A percentile compares a stretch with the other conserved stretches of the same genome.
Evolutionary conservation across 129 eudicot species (phyloP).

Genomic region (Escallonia rubra): DNA sequence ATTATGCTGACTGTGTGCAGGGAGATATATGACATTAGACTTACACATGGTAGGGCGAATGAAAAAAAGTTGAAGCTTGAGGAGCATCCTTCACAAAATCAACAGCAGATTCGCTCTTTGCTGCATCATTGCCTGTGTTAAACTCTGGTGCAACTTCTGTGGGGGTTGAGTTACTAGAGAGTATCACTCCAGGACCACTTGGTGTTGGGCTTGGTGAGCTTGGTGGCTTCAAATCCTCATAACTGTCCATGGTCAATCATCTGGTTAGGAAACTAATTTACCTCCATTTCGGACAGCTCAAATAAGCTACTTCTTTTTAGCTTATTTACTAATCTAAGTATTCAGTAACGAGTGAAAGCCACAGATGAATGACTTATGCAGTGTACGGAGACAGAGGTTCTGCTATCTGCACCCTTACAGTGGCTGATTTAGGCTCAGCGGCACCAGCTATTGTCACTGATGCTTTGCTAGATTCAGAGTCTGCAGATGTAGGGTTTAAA

Average conservation of each 20-base stretch:
- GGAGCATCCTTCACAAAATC: slow-evolving; percentile 26
- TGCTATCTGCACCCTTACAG: slow-evolving; percentile 13
- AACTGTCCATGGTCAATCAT: slow-evolving; percentile 19
- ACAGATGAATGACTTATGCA: slow-evolving; percentile 32
- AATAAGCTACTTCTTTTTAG: not conserved
- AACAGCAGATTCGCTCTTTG: slow-evolving; percentile 7
- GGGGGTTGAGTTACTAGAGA: slow-evolving; percentile 7
- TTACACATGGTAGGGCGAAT: slow-evolving; percentile 57
- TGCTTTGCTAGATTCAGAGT: slow-evolving; percentile 22
- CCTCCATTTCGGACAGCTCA: not conserved
- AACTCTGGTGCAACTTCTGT: slow-evolving; percentile 22
- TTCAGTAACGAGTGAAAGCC: no score
- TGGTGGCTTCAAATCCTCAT: slow-evolving; percentile 53
- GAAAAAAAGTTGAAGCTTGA: slow-evolving; percentile 22
- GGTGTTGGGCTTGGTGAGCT: slow-evolving; percentile 48
- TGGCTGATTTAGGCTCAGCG: slow-evolving; percentile 28
- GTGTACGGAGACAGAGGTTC: slow-evolving; percentile 56
- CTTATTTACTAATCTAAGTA: not conserved
- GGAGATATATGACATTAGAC: slow-evolving; percentile 7
- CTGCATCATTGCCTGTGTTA: slow-evolving; percentile 11
- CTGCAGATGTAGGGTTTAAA: slow-evolving; percentile 16
- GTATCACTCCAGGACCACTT: slow-evolving; percentile 21
- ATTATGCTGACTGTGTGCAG: no score
- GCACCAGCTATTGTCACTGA: slow-evolving; percentile 9
- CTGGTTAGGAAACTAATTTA: not conserved